Evolutionary conservation across 179 eudicot species (phyloP).

Genomic region (Spinacia oleracea): DNA sequence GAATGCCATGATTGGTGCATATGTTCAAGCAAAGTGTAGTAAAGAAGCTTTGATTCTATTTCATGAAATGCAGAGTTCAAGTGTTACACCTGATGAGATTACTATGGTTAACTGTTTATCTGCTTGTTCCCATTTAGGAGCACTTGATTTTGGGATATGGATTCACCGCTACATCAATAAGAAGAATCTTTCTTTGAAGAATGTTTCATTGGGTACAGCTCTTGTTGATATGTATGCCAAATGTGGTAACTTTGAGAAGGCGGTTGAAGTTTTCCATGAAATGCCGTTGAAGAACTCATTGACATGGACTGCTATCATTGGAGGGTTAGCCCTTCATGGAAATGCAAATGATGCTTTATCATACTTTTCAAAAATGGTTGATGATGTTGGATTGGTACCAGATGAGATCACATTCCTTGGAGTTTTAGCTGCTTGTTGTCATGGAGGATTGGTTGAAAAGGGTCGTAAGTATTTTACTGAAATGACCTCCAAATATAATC

Average conservation of each 20-base stretch:
- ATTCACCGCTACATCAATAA: slow-evolving; percentile 62
- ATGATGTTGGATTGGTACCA: slow-evolving; percentile 55
- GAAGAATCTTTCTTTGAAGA: slow-evolving; percentile 51
- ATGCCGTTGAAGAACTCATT: slow-evolving; percentile 56
- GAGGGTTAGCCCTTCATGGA: slow-evolving; percentile 79
- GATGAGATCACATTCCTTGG: slow-evolving; percentile 85
- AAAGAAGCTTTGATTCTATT: slow-evolving; percentile 74
- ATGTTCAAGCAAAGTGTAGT: slow-evolving; percentile 59
- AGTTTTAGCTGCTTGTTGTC: slow-evolving; percentile 77
- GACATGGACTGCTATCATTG: slow-evolving; percentile 73
- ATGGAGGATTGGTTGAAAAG: slow-evolving; percentile 83
- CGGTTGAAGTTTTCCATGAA: slow-evolving; percentile 64
- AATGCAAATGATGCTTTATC: slow-evolving; percentile 62
- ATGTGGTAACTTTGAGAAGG: slow-evolving; percentile 74
- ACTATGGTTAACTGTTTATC: slow-evolving; percentile 76
- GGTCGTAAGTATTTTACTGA: slow-evolving; percentile 62
- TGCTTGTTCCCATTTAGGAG: slow-evolving; percentile 82
- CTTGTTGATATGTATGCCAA: slow-evolving; percentile 92
- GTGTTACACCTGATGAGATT: slow-evolving; percentile 64
- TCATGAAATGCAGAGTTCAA: slow-evolving; percentile 57
- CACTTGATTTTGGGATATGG: slow-evolving; percentile 80
- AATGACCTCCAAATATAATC: slow-evolving; percentile 55
- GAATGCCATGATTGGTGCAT: slow-evolving; percentile 78
- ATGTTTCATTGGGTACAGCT: slow-evolving; percentile 75
- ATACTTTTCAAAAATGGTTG: slow-evolving; percentile 58